Evolutionary conservation across 2,329 filamentous ascomycete genomes (phyloP).

Genomic region (Stagonosporopsis chrysanthemi): DNA sequence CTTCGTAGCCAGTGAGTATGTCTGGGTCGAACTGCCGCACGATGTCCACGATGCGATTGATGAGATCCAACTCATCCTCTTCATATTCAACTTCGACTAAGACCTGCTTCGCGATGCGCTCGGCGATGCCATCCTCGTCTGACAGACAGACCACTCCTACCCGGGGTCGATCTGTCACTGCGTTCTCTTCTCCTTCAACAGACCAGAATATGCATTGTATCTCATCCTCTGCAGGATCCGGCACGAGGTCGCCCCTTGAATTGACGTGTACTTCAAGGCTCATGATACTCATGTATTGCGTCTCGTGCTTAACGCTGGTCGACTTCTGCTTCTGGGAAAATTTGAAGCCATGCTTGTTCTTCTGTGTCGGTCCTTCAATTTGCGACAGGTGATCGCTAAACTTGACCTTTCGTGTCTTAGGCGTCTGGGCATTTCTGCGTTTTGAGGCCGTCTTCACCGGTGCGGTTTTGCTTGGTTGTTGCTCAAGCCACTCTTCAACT

Average conservation of each 20-base stretch:
- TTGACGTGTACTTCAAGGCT: constrained; percentile 93
- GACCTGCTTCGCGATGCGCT: constrained; percentile 68
- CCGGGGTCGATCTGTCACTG: constrained; percentile 62
- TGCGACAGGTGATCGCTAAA: constrained; percentile 69
- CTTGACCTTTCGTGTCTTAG: constrained; percentile 29
- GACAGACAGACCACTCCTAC: constrained; percentile 78
- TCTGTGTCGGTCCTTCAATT: constrained; percentile 87
- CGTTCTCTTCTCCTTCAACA: constrained; percentile 76
- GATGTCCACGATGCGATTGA: constrained; percentile 85
- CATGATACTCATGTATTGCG: constrained; percentile 96
- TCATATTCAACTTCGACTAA: constrained; percentile 74
- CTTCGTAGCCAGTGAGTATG: constrained; percentile 92
- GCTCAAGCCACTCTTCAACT: constrained; percentile 71
- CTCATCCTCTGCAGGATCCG: constrained; percentile 90
- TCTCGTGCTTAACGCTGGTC: constrained; percentile 80
- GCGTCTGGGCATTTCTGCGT: constrained; percentile 13
- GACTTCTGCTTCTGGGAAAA: constrained; percentile 79
- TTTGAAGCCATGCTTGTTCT: constrained; percentile 81
- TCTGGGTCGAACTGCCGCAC: constrained; percentile 88
- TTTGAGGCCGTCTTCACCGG: constrained; percentile 12
- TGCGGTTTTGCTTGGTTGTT: constrained; percentile 36
- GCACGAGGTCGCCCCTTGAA: constrained; percentile 78
- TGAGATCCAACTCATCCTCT: constrained; percentile 79
- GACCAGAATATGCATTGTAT: constrained; percentile 91
- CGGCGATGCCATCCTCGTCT: constrained; percentile 64